Evolutionary conservation across 2,329 filamentous ascomycete genomes (phyloP).

Genomic region (Clathrospora elynae): DNA sequence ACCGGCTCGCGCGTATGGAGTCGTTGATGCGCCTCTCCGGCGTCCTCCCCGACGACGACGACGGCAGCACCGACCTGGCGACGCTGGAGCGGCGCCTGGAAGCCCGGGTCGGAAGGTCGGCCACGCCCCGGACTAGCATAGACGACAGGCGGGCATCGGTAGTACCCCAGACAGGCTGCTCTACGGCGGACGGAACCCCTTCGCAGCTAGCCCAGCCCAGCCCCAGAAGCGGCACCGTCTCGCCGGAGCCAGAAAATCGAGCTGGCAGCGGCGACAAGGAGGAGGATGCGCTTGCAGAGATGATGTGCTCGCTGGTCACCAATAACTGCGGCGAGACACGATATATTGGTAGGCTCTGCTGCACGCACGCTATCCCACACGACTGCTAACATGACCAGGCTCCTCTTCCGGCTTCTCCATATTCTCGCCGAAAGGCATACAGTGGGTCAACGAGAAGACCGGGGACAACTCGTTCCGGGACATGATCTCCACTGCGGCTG

Average conservation of each 20-base stretch:
- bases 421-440: conserved; percentile 95
- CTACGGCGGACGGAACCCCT: conserved; percentile 45
- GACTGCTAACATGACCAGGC: conserved; percentile 57
- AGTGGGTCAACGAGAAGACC: conserved; percentile 98
- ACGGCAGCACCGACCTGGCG: conserved; percentile 82
- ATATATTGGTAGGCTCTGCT: conserved; percentile 75
- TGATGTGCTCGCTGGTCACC: conserved; percentile 98
- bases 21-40: conserved; percentile 85
- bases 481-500: conserved; percentile 86
- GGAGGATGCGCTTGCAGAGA: conserved; percentile 87
- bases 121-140: conserved; percentile 27
- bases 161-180: conserved; percentile 46
- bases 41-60: conserved; percentile 82
- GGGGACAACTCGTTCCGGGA: conserved; percentile 93
- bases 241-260: conserved; percentile 56
- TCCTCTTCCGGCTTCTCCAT: conserved; percentile 98
- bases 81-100: conserved; percentile 78
- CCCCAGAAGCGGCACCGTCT: conserved; percentile 57
- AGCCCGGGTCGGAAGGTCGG: conserved; percentile 51
- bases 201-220: conserved; percentile 55
- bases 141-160: conserved; percentile 42
- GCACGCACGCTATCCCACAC: background rate
- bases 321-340: conserved; percentile 93
- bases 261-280: conserved; percentile 55
- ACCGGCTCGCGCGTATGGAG: conserved; percentile 94